Evolutionary conservation across 192 early-diverging fungal species (phyloP).

Genomic region (Chytriomyces hyalinus): DNA sequence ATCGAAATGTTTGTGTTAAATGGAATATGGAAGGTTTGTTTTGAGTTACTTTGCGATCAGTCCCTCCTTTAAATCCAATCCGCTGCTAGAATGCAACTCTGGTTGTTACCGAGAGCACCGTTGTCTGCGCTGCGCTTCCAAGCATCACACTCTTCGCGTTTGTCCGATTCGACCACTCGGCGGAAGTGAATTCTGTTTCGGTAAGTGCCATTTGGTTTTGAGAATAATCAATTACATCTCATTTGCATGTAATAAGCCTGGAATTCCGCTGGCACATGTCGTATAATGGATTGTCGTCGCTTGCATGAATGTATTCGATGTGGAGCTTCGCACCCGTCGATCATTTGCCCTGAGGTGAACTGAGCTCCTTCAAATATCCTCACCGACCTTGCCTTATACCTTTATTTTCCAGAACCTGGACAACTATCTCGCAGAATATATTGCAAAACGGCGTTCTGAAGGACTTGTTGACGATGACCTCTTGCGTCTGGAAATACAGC

Average conservation of each 20-base stretch:
- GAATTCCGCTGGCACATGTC: constrained; percentile 42
- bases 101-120: constrained; percentile 41
- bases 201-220: constrained; percentile 1
- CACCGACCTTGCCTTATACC: background rate
- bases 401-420: constrained; percentile 29
- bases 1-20: constrained; percentile 44
- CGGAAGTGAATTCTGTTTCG: constrained; percentile 42
- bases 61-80: constrained; percentile 8
- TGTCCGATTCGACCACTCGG: constrained; percentile 42
- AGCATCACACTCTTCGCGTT: constrained; percentile 36
- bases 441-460: constrained; percentile 33
- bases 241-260: constrained; percentile 29
- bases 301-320: constrained; percentile 44
- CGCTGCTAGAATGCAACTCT: constrained; percentile 23
- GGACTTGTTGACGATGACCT: constrained; percentile 29
- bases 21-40: constrained; percentile 42
- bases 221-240: background rate
- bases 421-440: constrained; percentile 38
- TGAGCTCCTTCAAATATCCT: background rate
- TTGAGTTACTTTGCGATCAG: background rate
- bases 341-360: constrained; percentile 41
- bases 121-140: constrained; percentile 41
- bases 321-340: constrained; percentile 37
- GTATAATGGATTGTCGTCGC: constrained; percentile 40
- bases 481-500: constrained; percentile 31